A percentile compares a stretch with the other conserved stretches of the same genome.
These are phyloP conservation scores for Dothideomycetes sp. DNA, from an alignment of 2,329 filamentous ascomycete genomes.

Conservation along the genomic window DNA sequence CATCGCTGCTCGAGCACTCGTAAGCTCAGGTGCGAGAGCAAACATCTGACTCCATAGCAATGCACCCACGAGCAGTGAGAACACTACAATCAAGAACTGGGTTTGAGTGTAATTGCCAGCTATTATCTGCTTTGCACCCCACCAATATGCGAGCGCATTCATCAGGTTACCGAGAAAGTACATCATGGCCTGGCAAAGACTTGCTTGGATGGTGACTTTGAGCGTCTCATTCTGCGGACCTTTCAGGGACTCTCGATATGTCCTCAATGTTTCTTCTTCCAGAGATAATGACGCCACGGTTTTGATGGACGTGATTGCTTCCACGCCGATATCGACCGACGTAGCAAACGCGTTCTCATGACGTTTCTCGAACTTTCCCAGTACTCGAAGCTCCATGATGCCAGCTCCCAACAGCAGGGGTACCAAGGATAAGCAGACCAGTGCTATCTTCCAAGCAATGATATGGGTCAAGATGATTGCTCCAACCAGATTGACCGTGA, in stretches of 20 bases:
- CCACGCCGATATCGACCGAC: conserved; percentile 40
- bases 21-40: conserved; percentile 63
- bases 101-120: conserved; percentile 54
- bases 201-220: conserved; percentile 13
- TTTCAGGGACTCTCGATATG: conserved; percentile 14
- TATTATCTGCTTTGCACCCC: conserved; percentile 61
- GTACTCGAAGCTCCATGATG: conserved; percentile 54
- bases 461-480: conserved; percentile 60
- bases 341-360: conserved; percentile 40
- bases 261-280: conserved; percentile 34
- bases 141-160: conserved; percentile 71
- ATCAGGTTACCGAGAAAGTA: conserved; percentile 55
- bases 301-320: conserved; percentile 41
- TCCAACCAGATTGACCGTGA: conserved; percentile 55
- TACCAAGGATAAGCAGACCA: conserved; percentile 59
- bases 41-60: conserved; percentile 67
- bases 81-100: conserved; percentile 63
- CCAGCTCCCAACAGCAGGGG: conserved; percentile 59
- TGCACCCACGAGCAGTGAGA: conserved; percentile 60
- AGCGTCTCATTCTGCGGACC: conserved; percentile 13
- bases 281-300: conserved; percentile 41
- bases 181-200: conserved; percentile 48
- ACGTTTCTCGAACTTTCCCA: conserved; percentile 47
- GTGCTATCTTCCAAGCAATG: conserved; percentile 64
- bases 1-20: conserved; percentile 52